Conservation (phyloP, 345 rosid species). For the Acer saccharum region DNA sequence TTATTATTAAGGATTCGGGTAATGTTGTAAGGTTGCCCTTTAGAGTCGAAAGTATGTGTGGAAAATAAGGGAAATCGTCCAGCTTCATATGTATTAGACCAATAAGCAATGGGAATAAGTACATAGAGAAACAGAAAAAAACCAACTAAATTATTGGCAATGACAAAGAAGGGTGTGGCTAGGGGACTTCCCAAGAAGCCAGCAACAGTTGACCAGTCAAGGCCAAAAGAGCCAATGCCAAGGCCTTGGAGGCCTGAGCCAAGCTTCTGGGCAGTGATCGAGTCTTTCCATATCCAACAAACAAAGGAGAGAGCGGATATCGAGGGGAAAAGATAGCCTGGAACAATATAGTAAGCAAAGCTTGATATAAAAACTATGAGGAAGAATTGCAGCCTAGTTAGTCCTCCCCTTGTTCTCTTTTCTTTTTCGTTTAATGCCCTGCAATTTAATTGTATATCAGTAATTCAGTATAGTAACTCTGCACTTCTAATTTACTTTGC, state of each 20-base stretch:
- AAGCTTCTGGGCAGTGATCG: background rate
- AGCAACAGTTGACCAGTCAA: background rate
- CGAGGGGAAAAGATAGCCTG: constrained; percentile 48
- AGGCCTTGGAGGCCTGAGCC: constrained; percentile 3
- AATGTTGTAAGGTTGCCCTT: constrained; percentile 35
- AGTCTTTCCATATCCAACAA: constrained; percentile 24
- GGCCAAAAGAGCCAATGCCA: background rate
- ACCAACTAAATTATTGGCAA: background rate
- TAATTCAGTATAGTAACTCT: background rate
- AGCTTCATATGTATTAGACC: constrained; percentile 42
- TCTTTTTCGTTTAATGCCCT: constrained; percentile 53
- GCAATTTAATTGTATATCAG: background rate
- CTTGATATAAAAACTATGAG: constrained; percentile 39
- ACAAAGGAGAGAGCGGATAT: constrained; percentile 48
- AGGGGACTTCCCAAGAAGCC: constrained; percentile 13
- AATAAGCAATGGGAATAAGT: constrained; percentile 34
- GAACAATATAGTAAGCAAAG: constrained; percentile 52
- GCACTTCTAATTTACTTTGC: background rate
- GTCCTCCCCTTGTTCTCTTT: constrained; percentile 38
- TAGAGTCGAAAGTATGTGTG: constrained; percentile 26
- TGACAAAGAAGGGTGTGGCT: constrained; percentile 28
- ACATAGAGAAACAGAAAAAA: background rate
- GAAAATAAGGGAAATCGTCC: constrained; percentile 51
- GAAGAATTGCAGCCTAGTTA: constrained; percentile 55
- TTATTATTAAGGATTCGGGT: constrained; percentile 23